phyloP scores from a whole-genome alignment of 306 rosid genomes.

The Casuarina glauca region DNA sequence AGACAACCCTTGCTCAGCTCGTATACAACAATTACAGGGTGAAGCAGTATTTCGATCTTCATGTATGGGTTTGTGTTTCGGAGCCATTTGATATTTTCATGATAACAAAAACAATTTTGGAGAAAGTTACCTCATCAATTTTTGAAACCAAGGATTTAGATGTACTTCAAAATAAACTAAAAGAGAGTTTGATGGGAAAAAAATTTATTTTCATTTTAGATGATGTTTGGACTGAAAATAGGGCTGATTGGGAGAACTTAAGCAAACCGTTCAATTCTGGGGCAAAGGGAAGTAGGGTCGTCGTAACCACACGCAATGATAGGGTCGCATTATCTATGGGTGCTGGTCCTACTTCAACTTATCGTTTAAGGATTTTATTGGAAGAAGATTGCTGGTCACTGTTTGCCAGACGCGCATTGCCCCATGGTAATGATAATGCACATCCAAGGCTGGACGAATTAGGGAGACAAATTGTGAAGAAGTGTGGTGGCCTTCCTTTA shows the following conservation, averaged over 20 bases:
- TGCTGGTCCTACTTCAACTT: not conserved
- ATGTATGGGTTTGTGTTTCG: too few relatives aligned
- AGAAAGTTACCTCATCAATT: not conserved
- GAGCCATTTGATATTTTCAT: too few relatives aligned
- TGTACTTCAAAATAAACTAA: not conserved
- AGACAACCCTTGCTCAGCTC: too few relatives aligned
- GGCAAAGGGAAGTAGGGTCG: slow-evolving; percentile 9
- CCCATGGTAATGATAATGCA: not conserved
- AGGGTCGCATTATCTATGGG: slow-evolving; percentile 14
- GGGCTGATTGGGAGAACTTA: slow-evolving; percentile 11
- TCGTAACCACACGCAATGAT: slow-evolving; percentile 18
- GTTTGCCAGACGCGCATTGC: slow-evolving; percentile 16
- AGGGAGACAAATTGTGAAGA: slow-evolving; percentile 17
- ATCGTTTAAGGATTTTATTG: not conserved
- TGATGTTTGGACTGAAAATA: slow-evolving; percentile 30
- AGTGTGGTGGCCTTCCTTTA: slow-evolving; percentile 25
- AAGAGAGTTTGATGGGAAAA: not conserved
- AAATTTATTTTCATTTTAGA: slow-evolving; percentile 25
- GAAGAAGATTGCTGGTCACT: slow-evolving; percentile 30
- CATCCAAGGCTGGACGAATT: slow-evolving; percentile 5
- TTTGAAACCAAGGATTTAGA: not conserved
- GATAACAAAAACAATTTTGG: too few relatives aligned
- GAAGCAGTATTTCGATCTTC: too few relatives aligned
- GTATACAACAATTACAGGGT: too few relatives aligned
- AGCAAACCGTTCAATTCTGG: slow-evolving; percentile 10